A percentile compares a stretch with the other conserved stretches of the same genome.
These are phyloP conservation scores for Tarenaya hassleriana DNA, from an alignment of 345 rosid genomes.

Conservation along the genomic window DNA sequence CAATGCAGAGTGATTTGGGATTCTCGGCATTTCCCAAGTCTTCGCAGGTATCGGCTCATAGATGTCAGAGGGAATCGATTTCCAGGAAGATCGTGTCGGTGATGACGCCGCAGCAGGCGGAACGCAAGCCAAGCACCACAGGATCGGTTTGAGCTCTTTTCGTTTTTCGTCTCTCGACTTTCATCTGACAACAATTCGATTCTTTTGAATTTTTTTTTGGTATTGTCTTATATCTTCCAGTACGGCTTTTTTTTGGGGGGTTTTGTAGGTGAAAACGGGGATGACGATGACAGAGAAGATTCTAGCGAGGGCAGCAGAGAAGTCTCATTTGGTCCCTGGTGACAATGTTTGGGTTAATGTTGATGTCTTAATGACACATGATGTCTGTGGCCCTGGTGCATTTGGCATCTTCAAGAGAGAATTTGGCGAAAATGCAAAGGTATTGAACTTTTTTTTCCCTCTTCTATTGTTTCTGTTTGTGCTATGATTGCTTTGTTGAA, in stretches of 20 bases:
- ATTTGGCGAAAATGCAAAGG: constrained; percentile 88
- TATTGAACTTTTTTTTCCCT: constrained; percentile 13
- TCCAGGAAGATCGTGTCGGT: constrained; percentile 63
- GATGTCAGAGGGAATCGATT: constrained; percentile 46
- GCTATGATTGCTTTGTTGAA: neutral
- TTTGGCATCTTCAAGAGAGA: constrained; percentile 86
- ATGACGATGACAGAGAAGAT: constrained; percentile 99
- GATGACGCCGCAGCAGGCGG: constrained; percentile 61
- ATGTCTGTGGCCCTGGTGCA: constrained; percentile 95
- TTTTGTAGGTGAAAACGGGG: constrained; percentile 66
- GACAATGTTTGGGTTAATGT: constrained; percentile 94
- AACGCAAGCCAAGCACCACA: constrained; percentile 70
- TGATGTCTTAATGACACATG: constrained; percentile 93
- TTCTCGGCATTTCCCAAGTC: constrained; percentile 38
- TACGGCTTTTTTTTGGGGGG: neutral
- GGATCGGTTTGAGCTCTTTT: constrained; percentile 54
- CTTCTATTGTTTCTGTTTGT: neutral
- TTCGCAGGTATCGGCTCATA: constrained; percentile 37
- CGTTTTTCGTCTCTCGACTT: neutral
- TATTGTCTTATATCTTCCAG: neutral
- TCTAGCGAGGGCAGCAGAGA: constrained; percentile 73
- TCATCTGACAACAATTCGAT: neutral
- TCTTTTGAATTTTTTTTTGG: neutral
- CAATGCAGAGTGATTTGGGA: constrained; percentile 45
- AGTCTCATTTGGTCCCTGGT: constrained; percentile 65